These are phyloP conservation scores for Talaromyces rugulosus DNA, from an alignment of 2,329 filamentous ascomycete species.

Conservation along the genomic window DNA sequence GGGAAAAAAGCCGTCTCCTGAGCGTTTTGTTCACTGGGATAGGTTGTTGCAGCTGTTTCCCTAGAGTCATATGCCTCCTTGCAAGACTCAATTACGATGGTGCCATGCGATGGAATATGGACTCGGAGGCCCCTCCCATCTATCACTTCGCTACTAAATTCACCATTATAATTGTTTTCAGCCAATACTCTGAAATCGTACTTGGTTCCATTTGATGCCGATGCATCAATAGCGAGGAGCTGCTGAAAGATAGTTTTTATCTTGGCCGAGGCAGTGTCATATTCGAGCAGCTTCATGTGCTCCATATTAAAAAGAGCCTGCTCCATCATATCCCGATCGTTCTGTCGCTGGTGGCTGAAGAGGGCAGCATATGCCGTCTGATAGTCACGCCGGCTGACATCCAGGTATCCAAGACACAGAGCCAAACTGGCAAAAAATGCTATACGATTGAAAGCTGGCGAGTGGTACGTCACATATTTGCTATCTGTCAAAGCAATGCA, in stretches of 20 bases:
- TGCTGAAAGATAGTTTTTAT: no score
- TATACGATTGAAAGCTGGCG: not conserved
- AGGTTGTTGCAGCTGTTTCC: not conserved
- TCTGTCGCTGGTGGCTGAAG: not conserved
- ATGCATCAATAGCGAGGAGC: no score
- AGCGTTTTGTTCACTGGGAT: no score
- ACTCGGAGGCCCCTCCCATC: not conserved
- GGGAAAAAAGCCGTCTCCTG: no score
- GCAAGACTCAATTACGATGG: not conserved
- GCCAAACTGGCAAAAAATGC: not conserved
- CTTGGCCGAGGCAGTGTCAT: no score
- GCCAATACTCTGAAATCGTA: not conserved
- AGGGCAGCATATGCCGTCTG: not conserved
- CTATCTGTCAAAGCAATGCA: not conserved
- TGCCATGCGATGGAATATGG: not conserved
- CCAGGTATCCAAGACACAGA: not conserved
- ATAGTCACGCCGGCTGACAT: not conserved
- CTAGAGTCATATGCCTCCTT: no score
- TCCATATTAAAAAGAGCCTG: not conserved
- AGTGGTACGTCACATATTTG: not conserved
- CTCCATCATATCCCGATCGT: not conserved
- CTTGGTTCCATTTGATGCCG: no score
- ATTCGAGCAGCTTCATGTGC: no score
- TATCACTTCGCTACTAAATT: not conserved
- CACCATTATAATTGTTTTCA: not conserved